These are phyloP conservation scores for Diaporthe velutina DNA, from an alignment of 2,329 filamentous ascomycete genomes.

Conservation along the genomic window DNA sequence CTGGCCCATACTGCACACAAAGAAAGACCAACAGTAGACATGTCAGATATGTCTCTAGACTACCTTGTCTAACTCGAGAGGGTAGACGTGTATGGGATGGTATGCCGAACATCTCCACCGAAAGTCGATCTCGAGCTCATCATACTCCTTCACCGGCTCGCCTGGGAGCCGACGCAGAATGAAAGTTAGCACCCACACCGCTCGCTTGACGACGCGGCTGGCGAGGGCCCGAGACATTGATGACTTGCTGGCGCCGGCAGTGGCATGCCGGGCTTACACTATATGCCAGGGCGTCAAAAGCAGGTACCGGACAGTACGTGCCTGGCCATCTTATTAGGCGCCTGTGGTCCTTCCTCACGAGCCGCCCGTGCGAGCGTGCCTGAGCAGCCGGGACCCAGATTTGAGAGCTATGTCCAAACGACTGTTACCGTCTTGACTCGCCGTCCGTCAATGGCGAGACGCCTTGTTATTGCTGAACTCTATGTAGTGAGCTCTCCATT, in stretches of 20 bases:
- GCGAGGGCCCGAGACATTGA: constrained; percentile 27
- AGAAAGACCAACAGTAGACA: neutral
- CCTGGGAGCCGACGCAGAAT: neutral
- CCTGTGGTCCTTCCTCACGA: neutral
- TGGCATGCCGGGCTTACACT: neutral
- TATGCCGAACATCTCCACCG: neutral
- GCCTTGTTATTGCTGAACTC: neutral
- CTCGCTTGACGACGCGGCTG: constrained; percentile 20
- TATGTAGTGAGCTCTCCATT: neutral
- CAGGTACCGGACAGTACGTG: neutral
- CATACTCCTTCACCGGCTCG: neutral
- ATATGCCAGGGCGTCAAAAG: neutral
- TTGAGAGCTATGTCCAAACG: neutral
- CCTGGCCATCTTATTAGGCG: neutral
- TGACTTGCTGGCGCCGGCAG: constrained; percentile 23
- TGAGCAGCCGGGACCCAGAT: constrained; percentile 1
- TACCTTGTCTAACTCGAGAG: neutral
- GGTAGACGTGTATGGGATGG: neutral
- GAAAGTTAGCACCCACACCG: constrained; percentile 23
- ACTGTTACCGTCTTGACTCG: constrained; percentile 2
- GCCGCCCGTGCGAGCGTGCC: constrained; percentile 19
- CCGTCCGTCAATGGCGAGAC: neutral
- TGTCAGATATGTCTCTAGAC: constrained; percentile 11
- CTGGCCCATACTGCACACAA: neutral
- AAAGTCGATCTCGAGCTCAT: neutral